Base-by-base conservation (phyloP, 2,329 filamentous ascomycete species). In the Pseudonectria foliicola region DNA sequence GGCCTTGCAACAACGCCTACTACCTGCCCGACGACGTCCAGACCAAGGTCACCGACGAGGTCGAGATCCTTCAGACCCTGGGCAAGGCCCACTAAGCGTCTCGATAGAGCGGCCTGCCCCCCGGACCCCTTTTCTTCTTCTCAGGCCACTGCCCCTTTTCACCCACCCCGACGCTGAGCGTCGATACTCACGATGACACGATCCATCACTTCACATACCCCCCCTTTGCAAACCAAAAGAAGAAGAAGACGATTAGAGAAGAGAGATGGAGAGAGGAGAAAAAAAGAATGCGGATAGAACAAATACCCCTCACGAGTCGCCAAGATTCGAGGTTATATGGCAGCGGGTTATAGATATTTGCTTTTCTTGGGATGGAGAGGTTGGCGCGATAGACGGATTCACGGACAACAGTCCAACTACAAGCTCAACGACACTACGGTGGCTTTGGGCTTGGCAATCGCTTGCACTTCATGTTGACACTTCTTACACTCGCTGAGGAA, bases 1-100 rank as follows among this genome's bases (percentile, higher is more conserved):
- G 69, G 61, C 71, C 71, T 31, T 77, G 73, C 60, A 42, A 60
- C 52, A 74, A 69, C 43, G 64, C 58, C 40, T 78, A 78, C 66
- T 73, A 68, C 56, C 53, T 61, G 12, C 50, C 63, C 8, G 67
- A 77, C 37, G 74, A 78, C 40, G 47, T 75, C 44, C 68, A 74
- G 59, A 78, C 74, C 52, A 70, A 73, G 58, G 53, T 59, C 26
- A 75, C 71, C 21, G 28, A 45, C 6, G 67, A 70, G 54, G 53
- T 46, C 12, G 62, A 74, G 43, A 58, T 77, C 46, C 57, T 75
- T 53, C 68, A 64, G 54, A 73, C 69, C 16, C 66, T 74, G 7
- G 70, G 70, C 33, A 44, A 46, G 29, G 59, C 61, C 37, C 27
- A 44, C 49, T 25, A 49, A 47, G 34, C 12, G 53, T 34, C 24